Percentiles rank a stretch among this genome's conserved stretches.
Evolutionary conservation across 2,329 filamentous ascomycete genomes (phyloP).

Genomic region (Epicoccum sorghinum): DNA sequence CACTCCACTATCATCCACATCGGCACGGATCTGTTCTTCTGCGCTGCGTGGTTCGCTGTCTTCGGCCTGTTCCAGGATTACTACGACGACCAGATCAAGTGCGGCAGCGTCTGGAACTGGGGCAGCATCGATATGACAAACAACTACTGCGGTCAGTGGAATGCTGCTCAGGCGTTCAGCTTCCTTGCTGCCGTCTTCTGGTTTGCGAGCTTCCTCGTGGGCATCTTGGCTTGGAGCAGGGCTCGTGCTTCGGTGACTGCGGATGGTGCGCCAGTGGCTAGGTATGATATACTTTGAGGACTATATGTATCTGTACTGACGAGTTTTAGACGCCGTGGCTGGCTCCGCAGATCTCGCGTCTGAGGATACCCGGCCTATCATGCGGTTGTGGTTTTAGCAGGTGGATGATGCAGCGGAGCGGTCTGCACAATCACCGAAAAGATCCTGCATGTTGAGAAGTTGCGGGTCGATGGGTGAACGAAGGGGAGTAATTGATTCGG

Average conservation of each 20-base stretch:
- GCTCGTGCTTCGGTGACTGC: not conserved
- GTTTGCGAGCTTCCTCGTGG: conserved; percentile 53
- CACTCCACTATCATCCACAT: conserved; percentile 69
- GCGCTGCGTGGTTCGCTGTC: conserved; percentile 67
- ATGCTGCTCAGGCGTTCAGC: conserved; percentile 71
- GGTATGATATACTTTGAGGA: not conserved
- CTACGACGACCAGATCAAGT: conserved; percentile 23
- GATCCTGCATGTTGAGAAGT: too few species aligned
- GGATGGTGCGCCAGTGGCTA: not conserved
- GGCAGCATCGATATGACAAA: conserved; percentile 50
- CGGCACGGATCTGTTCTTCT: conserved; percentile 72
- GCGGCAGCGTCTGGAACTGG: conserved; percentile 57
- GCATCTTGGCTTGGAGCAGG: conserved; percentile 20
- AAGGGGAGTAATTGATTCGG: too few species aligned
- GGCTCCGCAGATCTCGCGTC: not conserved
- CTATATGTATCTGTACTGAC: not conserved
- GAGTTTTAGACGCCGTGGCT: not conserved
- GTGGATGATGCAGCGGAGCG: not conserved
- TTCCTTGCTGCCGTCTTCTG: conserved; percentile 75
- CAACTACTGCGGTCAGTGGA: conserved; percentile 69
- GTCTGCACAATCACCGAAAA: too few species aligned
- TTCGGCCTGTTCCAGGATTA: conserved; percentile 49
- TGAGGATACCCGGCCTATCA: too few species aligned
- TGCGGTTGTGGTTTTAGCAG: too few species aligned
- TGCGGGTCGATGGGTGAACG: too few species aligned